Conservation (phyloP, 1,284 basidiomycete genomes). For the Golubevia pallescens region DNA sequence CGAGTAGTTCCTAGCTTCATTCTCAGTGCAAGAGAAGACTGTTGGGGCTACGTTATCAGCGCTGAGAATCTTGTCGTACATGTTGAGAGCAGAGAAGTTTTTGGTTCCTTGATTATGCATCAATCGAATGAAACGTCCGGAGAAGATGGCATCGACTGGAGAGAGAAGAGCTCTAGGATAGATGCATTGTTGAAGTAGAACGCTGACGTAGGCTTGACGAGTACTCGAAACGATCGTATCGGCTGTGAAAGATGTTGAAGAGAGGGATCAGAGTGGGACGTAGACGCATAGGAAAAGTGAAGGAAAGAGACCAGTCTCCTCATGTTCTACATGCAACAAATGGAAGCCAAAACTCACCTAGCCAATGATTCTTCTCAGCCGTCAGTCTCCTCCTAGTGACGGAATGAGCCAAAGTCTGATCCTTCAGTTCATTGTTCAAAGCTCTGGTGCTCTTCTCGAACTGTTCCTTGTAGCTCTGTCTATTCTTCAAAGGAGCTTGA, state of each 20-base stretch:
- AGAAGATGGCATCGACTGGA: conserved; percentile 58
- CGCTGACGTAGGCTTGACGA: conserved; percentile 62
- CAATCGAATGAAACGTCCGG: conserved; percentile 37
- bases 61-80: conserved; percentile 78
- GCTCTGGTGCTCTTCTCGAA: too few species aligned
- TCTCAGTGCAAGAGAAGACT: conserved; percentile 91
- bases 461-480: too few species aligned
- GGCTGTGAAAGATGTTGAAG: neutral
- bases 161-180: conserved; percentile 57
- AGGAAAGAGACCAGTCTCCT: neutral
- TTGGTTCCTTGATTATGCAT: conserved; percentile 41
- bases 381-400: conserved; percentile 78
- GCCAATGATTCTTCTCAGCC: conserved; percentile 87
- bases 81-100: conserved; percentile 66
- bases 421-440: conserved; percentile 71
- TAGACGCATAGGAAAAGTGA: neutral
- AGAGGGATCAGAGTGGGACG: neutral
- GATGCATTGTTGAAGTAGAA: conserved; percentile 63
- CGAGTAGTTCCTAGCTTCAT: conserved; percentile 87
- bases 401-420: conserved; percentile 74
- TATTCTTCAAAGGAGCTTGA: too few species aligned
- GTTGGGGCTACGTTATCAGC: conserved; percentile 70
- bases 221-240: neutral
- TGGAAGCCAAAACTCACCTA: conserved; percentile 64
- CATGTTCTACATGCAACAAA: neutral